Evolutionary conservation across 2,329 filamentous ascomycete species (phyloP).

Genomic region (Hymenoscyphus infarciens): DNA sequence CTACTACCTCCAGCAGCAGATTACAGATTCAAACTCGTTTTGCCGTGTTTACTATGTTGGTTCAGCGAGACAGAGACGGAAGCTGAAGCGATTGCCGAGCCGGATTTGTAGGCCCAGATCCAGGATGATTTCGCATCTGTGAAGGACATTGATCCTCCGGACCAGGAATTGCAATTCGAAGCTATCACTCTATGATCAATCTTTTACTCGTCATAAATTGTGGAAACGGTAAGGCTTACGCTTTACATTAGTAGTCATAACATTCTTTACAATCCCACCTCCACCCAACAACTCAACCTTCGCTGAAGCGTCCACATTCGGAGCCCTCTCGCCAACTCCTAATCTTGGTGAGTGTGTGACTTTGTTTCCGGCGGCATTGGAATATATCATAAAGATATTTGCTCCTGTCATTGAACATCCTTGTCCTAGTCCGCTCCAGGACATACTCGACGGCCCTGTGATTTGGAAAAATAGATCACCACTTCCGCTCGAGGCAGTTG

Average conservation of each 20-base stretch:
- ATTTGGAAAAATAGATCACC: slow-evolving; percentile 59
- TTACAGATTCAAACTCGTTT: slow-evolving; percentile 46
- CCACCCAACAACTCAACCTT: slow-evolving; percentile 49
- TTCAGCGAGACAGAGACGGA: slow-evolving; percentile 41
- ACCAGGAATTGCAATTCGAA: slow-evolving; percentile 51
- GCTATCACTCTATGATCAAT: slow-evolving; percentile 30
- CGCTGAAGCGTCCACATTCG: slow-evolving; percentile 40
- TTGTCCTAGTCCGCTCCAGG: slow-evolving; percentile 55
- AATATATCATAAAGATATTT: slow-evolving; percentile 58
- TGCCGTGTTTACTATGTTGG: slow-evolving; percentile 42
- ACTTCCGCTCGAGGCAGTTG: slow-evolving; percentile 46
- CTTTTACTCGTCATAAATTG: neutral
- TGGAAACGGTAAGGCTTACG: slow-evolving; percentile 38
- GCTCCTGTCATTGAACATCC: slow-evolving; percentile 50
- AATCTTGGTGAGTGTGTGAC: slow-evolving; percentile 54
- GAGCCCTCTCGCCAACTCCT: slow-evolving; percentile 42
- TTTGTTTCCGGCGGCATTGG: slow-evolving; percentile 47
- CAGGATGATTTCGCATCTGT: slow-evolving; percentile 42
- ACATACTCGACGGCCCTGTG: slow-evolving; percentile 47
- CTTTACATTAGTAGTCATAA: slow-evolving; percentile 53
- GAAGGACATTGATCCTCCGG: slow-evolving; percentile 49
- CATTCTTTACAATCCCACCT: slow-evolving; percentile 47
- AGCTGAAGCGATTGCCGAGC: slow-evolving; percentile 46
- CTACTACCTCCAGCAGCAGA: slow-evolving; percentile 46
- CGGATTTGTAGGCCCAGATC: slow-evolving; percentile 48